phyloP scores from a whole-genome alignment of 1,284 basidiomycete species.

The Pseudozyma sp. region DNA sequence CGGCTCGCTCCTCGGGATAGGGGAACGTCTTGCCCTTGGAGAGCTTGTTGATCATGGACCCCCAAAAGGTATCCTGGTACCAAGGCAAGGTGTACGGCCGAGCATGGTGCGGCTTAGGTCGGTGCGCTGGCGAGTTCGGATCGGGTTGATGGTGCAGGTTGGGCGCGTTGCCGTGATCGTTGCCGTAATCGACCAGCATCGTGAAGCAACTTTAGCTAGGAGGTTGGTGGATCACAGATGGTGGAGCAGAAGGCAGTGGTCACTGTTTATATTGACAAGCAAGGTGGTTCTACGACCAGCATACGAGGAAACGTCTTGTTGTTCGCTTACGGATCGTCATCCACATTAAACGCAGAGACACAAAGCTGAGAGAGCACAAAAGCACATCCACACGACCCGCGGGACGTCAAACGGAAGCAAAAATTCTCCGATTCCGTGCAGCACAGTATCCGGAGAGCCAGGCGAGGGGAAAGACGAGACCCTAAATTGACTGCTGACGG shows the following conservation, averaged over 20 bases:
- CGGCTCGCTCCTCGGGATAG: slow-evolving; percentile 36
- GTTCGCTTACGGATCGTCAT: not conserved
- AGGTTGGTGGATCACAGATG: not conserved
- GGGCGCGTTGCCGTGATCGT: slow-evolving; percentile 12
- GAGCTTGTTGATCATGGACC: slow-evolving; percentile 27
- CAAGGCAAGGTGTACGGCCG: slow-evolving; percentile 26
- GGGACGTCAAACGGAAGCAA: no score
- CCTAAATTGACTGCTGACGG: not conserved
- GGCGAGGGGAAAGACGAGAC: no score
- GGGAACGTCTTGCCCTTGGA: slow-evolving; percentile 33
- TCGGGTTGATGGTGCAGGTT: slow-evolving; percentile 31
- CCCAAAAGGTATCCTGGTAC: slow-evolving; percentile 48
- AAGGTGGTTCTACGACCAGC: no score
- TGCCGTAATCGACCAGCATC: slow-evolving; percentile 15
- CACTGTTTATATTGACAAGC: no score
- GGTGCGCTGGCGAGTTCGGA: slow-evolving; percentile 8
- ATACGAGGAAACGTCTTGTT: not conserved
- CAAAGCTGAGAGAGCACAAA: not conserved
- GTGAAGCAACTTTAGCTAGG: not conserved
- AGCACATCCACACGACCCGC: no score
- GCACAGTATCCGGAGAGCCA: no score
- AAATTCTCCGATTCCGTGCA: no score
- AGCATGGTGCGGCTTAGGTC: slow-evolving; percentile 20
- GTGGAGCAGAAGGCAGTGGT: no score
- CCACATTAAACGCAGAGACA: not conserved